Evolutionary conservation across 805 yeast genomes (phyloP), one percentile per base, ranked within the genome.

Genomic region (Candida verbasci): DNA sequence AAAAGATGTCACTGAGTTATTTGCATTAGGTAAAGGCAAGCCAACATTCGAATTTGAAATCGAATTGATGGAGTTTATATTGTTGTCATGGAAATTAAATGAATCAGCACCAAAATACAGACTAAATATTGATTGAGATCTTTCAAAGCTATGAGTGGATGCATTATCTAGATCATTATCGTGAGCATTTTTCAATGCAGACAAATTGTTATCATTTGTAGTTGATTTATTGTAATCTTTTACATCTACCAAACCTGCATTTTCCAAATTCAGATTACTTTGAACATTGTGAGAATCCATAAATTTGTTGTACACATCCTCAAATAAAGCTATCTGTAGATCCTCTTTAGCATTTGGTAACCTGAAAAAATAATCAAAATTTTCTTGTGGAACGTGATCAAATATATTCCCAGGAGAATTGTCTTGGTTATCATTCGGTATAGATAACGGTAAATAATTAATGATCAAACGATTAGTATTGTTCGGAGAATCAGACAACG

Each of bases 261-360:
- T n/a, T n/a, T n/a, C n/a, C n/a, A n/a, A n/a, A n/a, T n/a, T n/a
- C n/a, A n/a, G n/a, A n/a, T n/a, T n/a, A n/a, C n/a, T n/a, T n/a
- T n/a, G n/a, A n/a, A n/a, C n/a, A 21, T 29, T 20, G 24, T 38
- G 34, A 9, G 29, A 28, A 9, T 30, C 21, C n/a, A 29, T 34
- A 12, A 37, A 21, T 20, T 35, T 34, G 6, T 31, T 34, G 9
- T 22, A 15, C 7, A 36, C 24, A 24, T 43, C 44, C 14, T 35
- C 38, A 24, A 40, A 43, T 6, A 43, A 17, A 10, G 41, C 41
- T 16, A 38, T 10, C 33, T 37, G 24, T 11, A 40, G 23, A 12
- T 43, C 44, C 10, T 43, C 41, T 24, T 35, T 37, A 10, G 40
- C 15, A n/a, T 23, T 28, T 11, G 31, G 35, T 16, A 31, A 16